A percentile compares a stretch with the other conserved stretches of the same genome.
phyloP scores from a whole-genome alignment of 768 basidiomycete species.

The Boletus bicolor region DNA sequence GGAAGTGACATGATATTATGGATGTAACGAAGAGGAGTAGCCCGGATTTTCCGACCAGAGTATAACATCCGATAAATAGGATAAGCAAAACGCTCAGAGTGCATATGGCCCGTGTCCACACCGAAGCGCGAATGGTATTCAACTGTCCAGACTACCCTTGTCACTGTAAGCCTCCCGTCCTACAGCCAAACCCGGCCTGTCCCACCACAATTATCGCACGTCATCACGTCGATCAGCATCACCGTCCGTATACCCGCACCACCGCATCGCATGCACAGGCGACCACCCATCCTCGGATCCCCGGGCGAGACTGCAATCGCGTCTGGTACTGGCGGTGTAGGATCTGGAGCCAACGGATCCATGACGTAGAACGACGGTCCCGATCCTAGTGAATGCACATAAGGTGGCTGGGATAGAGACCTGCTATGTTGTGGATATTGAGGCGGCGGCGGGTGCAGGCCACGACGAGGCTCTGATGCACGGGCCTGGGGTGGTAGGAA shows the following conservation, averaged over 20 bases:
- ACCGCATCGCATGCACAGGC: conserved; percentile 59
- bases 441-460: not conserved
- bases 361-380: conserved; percentile 25
- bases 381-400: not conserved
- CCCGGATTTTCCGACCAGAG: not conserved
- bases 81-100: no score
- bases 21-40: not conserved
- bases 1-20: conserved; percentile 29
- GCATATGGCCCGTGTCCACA: not conserved
- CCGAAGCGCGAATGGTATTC: conserved; percentile 1
- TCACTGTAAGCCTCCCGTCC: not conserved
- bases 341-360: conserved; percentile 18
- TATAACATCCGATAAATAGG: not conserved
- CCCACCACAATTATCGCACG: conserved; percentile 61
- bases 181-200: conserved; percentile 52
- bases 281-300: conserved; percentile 68
- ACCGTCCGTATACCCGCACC: conserved; percentile 54
- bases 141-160: not conserved
- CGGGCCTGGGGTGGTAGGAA: conserved; percentile 20
- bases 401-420: conserved; percentile 19
- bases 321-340: conserved; percentile 35
- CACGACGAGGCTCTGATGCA: not conserved
- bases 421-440: conserved; percentile 13
- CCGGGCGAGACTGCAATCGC: conserved; percentile 54
- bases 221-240: conserved; percentile 50